Conservation (phyloP, 176 grass and related monocot species). For the Avena atlantica region DNA sequence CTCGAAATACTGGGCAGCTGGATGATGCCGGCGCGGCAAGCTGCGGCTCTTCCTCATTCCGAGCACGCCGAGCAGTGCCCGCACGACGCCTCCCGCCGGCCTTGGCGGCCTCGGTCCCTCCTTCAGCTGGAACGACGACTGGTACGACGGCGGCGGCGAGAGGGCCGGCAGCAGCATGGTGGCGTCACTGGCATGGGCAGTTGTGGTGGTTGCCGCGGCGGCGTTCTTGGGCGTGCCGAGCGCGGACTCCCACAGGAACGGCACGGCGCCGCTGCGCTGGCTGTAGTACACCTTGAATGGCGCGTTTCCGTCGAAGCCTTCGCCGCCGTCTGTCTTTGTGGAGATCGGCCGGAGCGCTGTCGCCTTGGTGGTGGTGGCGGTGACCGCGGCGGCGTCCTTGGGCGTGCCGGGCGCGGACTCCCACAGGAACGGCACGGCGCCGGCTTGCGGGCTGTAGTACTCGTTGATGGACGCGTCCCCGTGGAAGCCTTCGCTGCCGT, state of each 20-base stretch:
- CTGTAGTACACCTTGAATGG: slow-evolving; percentile 60
- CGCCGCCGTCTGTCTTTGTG: neutral
- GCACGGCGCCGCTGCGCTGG: slow-evolving; percentile 46
- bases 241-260: slow-evolving; percentile 56
- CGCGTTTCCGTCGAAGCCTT: neutral
- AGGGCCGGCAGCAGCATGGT: slow-evolving; percentile 5
- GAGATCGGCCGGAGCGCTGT: neutral
- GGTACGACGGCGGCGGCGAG: slow-evolving; percentile 40
- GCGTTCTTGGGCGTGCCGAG: slow-evolving; percentile 51
- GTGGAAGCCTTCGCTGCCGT: neutral
- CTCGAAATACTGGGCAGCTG: neutral
- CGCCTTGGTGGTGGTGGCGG: neutral
- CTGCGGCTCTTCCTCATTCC: slow-evolving; percentile 8
- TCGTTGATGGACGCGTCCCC: slow-evolving; percentile 46
- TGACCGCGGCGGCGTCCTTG: neutral
- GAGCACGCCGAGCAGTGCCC: slow-evolving; percentile 31
- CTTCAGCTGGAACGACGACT: slow-evolving; percentile 24
- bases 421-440: no score
- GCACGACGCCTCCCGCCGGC: slow-evolving; percentile 7
- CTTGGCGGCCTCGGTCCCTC: neutral
- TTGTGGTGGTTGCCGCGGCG: neutral
- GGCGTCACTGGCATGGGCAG: neutral
- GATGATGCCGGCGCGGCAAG: neutral
- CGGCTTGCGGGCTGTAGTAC: neutral
- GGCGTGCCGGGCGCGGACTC: no score